A percentile compares a stretch with the other conserved stretches of the same genome.
Evolutionary conservation across 768 basidiomycete species (phyloP).

Genomic region (Cyclocybe aegerita): DNA sequence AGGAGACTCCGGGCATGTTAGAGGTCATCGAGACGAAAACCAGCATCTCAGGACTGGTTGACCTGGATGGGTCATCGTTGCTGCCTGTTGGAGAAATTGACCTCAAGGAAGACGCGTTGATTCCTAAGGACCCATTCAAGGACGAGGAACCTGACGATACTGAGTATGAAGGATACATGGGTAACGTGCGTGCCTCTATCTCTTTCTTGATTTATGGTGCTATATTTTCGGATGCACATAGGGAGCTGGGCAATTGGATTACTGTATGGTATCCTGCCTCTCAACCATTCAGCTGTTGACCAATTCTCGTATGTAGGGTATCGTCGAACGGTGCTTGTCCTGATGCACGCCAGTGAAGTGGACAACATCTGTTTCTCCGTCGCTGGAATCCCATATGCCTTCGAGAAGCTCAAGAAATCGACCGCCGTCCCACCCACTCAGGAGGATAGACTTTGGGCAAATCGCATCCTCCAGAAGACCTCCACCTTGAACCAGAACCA

Average conservation of each 20-base stretch:
- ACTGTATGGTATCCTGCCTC: slow-evolving; percentile 21
- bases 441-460: slow-evolving; percentile 13
- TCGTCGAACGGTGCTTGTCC: slow-evolving; percentile 28
- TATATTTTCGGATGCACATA: slow-evolving; percentile 7
- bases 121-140: slow-evolving; percentile 35
- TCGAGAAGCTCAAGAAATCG: slow-evolving; percentile 16
- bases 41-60: slow-evolving; percentile 25
- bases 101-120: slow-evolving; percentile 24
- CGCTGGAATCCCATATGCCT: slow-evolving; percentile 19
- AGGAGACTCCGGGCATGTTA: slow-evolving; percentile 15
- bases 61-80: slow-evolving; percentile 27
- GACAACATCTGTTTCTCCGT: slow-evolving; percentile 14
- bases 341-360: slow-evolving; percentile 23
- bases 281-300: background rate
- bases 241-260: slow-evolving; percentile 26
- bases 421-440: slow-evolving; percentile 8
- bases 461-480: slow-evolving; percentile 13
- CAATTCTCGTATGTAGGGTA: slow-evolving; percentile 8
- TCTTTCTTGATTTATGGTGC: background rate
- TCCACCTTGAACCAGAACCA: slow-evolving; percentile 9
- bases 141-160: slow-evolving; percentile 29
- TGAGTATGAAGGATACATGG: slow-evolving; percentile 41
- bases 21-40: slow-evolving; percentile 22
- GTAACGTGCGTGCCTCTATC: slow-evolving; percentile 29
- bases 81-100: slow-evolving; percentile 12